Conservation (phyloP, 768 basidiomycete species). For the Lactarius vividus region DNA sequence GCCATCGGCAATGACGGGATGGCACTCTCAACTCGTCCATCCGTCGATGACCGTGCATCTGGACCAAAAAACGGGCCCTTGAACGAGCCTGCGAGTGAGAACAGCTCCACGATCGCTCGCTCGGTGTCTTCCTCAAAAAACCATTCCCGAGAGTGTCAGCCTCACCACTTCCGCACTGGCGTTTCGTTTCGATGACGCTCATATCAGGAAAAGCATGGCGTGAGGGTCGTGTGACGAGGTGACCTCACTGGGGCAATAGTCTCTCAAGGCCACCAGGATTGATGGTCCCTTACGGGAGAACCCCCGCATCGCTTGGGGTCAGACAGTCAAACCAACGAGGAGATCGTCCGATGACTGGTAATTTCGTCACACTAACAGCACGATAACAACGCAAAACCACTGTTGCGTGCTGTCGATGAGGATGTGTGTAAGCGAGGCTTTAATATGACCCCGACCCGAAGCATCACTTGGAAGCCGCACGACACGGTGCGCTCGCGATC, state of each 20-base stretch:
- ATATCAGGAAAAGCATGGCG: not conserved
- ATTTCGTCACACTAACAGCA: not conserved
- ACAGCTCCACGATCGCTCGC: conserved; percentile 12
- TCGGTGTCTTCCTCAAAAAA: not conserved
- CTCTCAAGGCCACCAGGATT: not conserved
- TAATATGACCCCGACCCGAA: not conserved
- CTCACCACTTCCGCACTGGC: conserved; percentile 17
- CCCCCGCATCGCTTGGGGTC: not conserved
- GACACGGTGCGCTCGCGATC: not conserved
- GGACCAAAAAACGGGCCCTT: not conserved
- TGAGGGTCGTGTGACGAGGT: conserved; percentile 1
- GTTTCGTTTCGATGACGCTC: not conserved
- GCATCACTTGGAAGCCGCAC: not conserved
- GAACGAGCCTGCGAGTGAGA: not conserved
- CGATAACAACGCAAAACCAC: conserved; percentile 9
- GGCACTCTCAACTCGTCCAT: not conserved
- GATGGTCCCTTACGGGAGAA: not conserved
- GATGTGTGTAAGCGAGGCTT: conserved; percentile 8
- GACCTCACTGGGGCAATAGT: not conserved
- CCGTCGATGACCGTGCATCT: not conserved
- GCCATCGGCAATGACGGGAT: not conserved
- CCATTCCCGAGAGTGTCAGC: conserved; percentile 1
- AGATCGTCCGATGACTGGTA: conserved; percentile 12
- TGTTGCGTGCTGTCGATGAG: not conserved
- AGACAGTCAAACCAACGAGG: conserved; percentile 13